phyloP scores from a whole-genome alignment of 768 basidiomycete species.

The Coprinopsis sp. region DNA sequence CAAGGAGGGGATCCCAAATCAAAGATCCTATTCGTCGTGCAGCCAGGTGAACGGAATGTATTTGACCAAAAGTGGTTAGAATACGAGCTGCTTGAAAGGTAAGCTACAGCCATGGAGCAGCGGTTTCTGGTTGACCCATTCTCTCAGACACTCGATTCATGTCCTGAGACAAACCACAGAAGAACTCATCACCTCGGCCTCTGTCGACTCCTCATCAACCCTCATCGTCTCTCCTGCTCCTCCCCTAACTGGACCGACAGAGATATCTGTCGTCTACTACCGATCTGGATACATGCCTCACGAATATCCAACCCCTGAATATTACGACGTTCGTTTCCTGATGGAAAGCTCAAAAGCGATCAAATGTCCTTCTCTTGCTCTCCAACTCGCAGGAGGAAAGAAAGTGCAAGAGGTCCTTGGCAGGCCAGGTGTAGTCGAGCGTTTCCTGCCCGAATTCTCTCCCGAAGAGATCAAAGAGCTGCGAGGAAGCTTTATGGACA shows the following conservation, averaged over 20 bases:
- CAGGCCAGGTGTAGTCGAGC: constrained; percentile 65
- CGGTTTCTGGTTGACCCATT: constrained; percentile 1
- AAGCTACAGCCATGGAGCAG: constrained; percentile 12
- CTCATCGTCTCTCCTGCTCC: constrained; percentile 37
- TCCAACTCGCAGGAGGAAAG: constrained; percentile 95
- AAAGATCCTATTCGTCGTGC: constrained; percentile 81
- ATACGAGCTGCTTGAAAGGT: constrained; percentile 81
- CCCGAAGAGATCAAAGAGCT: constrained; percentile 46
- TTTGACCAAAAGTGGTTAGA: constrained; percentile 92
- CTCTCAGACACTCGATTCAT: constrained; percentile 63
- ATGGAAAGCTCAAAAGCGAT: constrained; percentile 83
- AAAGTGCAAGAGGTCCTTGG: constrained; percentile 90
- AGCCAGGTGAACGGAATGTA: constrained; percentile 84
- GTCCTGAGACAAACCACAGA: constrained; percentile 73
- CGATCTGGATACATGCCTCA: constrained; percentile 83
- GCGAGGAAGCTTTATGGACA: constrained; percentile 76
- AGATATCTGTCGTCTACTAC: constrained; percentile 89
- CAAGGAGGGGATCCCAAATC: constrained; percentile 36
- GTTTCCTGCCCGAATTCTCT: constrained; percentile 51
- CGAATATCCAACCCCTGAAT: constrained; percentile 63
- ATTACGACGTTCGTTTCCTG: constrained; percentile 70
- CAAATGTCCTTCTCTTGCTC: constrained; percentile 86
- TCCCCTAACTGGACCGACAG: constrained; percentile 35
- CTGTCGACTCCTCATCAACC: constrained; percentile 42
- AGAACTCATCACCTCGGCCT: constrained; percentile 56